Conservation (phyloP, 2,329 filamentous ascomycete species). For the Lasiodiplodia sp. region DNA sequence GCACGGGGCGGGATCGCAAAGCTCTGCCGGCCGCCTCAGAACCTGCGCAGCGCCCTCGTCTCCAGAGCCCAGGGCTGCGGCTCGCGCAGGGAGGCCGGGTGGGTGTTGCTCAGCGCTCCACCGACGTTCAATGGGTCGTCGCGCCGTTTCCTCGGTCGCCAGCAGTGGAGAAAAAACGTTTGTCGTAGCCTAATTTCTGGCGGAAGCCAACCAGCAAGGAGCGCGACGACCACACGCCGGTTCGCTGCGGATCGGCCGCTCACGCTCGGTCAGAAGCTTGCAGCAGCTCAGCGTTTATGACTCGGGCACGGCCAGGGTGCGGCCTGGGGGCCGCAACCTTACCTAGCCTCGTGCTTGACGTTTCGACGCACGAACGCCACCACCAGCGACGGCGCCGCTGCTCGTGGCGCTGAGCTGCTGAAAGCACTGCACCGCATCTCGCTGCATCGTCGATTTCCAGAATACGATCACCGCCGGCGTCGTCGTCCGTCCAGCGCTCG, state of each 20-base stretch:
- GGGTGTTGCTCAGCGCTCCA: not conserved
- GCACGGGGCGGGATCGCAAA: conserved; percentile 17
- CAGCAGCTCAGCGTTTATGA: conserved; percentile 1
- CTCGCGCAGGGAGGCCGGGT: conserved; percentile 9
- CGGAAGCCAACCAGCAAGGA: conserved; percentile 12
- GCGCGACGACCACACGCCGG: conserved; percentile 14
- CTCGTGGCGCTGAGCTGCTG: conserved; percentile 21
- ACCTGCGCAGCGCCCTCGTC: conserved; percentile 10
- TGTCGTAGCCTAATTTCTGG: conserved; percentile 25
- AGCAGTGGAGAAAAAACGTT: conserved; percentile 21
- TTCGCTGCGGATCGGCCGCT: conserved; percentile 22
- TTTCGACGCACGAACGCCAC: conserved; percentile 21
- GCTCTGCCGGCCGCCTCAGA: not conserved
- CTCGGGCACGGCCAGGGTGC: conserved; percentile 12
- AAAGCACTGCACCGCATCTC: conserved; percentile 13
- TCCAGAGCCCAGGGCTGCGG: conserved; percentile 22
- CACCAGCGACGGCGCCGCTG: conserved; percentile 8
- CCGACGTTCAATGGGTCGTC: conserved; percentile 11
- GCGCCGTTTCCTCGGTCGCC: conserved; percentile 7
- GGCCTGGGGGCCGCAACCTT: conserved; percentile 7
- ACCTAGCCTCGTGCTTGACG: conserved; percentile 10
- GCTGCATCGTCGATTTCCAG: conserved; percentile 24
- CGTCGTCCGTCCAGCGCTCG: not conserved
- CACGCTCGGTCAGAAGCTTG: conserved; percentile 20
- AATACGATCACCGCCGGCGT: conserved; percentile 19